Conservation (phyloP, 2,329 filamentous ascomycete genomes). For the Blumeriella jaapii region DNA sequence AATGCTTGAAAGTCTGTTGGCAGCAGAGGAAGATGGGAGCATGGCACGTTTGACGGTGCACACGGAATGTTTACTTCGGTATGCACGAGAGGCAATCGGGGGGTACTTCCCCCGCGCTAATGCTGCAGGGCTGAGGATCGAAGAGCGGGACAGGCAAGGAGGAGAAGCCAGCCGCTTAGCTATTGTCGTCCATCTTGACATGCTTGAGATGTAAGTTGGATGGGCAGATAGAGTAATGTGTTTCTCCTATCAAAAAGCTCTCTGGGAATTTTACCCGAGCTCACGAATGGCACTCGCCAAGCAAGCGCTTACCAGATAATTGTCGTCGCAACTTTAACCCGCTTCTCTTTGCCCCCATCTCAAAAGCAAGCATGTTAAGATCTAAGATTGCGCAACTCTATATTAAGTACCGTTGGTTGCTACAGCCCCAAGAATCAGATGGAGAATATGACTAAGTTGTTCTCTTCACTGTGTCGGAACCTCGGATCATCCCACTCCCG, state of each 20-base stretch:
- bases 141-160: slow-evolving; percentile 4
- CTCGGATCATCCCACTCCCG: not conserved
- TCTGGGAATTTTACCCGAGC: no score
- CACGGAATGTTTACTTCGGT: slow-evolving; percentile 1
- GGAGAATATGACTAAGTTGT: no score
- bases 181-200: slow-evolving; percentile 10
- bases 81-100: slow-evolving; percentile 2
- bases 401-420: no score
- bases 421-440: no score
- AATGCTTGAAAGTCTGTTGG: slow-evolving; percentile 16
- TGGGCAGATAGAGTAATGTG: not conserved
- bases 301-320: no score
- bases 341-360: no score
- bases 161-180: not conserved
- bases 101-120: not conserved
- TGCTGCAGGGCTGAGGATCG: slow-evolving; percentile 11
- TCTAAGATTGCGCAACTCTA: no score
- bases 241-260: not conserved
- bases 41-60: slow-evolving; percentile 11
- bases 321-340: no score
- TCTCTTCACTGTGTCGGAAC: no score
- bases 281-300: no score
- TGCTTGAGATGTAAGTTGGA: slow-evolving; percentile 1
- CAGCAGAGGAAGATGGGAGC: slow-evolving; percentile 10
- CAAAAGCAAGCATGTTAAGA: no score